These are phyloP conservation scores for Eucalyptus virginea DNA, from an alignment of 345 rosid genomes.

Conservation along the genomic window DNA sequence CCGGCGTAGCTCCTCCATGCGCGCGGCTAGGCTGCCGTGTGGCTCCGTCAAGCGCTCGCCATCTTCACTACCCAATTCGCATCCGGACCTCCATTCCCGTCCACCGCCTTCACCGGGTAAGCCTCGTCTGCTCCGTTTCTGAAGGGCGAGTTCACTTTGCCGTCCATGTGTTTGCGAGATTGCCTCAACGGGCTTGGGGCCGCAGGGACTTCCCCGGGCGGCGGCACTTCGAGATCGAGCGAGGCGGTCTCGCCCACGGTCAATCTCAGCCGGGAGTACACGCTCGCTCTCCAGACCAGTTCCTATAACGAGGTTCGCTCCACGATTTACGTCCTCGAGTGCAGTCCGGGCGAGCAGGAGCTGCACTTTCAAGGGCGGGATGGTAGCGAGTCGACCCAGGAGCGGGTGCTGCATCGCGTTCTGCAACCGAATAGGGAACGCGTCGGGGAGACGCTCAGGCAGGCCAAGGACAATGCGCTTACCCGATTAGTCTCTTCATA, in stretches of 20 bases:
- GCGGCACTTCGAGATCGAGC: conserved; percentile 34
- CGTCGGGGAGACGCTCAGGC: conserved; percentile 41
- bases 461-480: conserved; percentile 19
- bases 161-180: conserved; percentile 27
- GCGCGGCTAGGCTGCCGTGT: conserved; percentile 21
- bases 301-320: conserved; percentile 60
- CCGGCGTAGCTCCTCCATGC: neutral
- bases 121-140: neutral
- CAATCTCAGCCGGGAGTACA: conserved; percentile 41
- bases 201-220: conserved; percentile 31
- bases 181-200: conserved; percentile 11
- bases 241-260: conserved; percentile 22
- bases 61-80: conserved; percentile 7
- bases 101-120: conserved; percentile 29
- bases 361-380: neutral
- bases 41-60: conserved; percentile 34
- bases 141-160: neutral
- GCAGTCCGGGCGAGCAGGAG: conserved; percentile 1
- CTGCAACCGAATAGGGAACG: conserved; percentile 41
- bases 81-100: neutral
- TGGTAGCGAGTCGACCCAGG: neutral
- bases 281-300: conserved; percentile 33
- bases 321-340: conserved; percentile 9
- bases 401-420: conserved; percentile 21
- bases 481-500: conserved; percentile 44